Evolutionary conservation across 306 rosid genomes (phyloP).

Genomic region (Crataegus laevigata): DNA sequence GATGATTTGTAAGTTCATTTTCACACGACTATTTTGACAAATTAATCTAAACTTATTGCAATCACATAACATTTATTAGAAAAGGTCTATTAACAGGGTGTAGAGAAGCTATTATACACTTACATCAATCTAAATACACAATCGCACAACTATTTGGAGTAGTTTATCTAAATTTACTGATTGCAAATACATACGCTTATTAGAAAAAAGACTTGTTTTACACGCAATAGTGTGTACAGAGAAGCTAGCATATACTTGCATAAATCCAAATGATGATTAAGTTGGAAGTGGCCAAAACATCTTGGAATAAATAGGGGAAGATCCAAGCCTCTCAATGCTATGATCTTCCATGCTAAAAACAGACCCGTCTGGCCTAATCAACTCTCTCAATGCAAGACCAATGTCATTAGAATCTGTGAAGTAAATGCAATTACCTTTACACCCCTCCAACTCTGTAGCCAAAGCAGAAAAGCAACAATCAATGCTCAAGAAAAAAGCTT

Average conservation of each 20-base stretch:
- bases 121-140: too few species aligned
- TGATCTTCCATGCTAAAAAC: slow-evolving; percentile 32
- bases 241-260: not conserved
- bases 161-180: too few species aligned
- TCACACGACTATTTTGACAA: too few species aligned
- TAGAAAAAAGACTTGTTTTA: too few species aligned
- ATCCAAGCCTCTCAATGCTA: slow-evolving; percentile 14
- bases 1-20: too few species aligned
- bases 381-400: not conserved
- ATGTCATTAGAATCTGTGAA: slow-evolving; percentile 15
- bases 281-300: slow-evolving; percentile 19
- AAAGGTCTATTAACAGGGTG: too few species aligned
- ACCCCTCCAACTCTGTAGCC: slow-evolving; percentile 20
- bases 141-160: too few species aligned
- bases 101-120: too few species aligned
- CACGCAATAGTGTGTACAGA: too few species aligned
- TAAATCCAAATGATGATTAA: not conserved
- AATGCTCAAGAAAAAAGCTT: slow-evolving; percentile 17
- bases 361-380: slow-evolving; percentile 17
- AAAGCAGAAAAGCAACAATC: slow-evolving; percentile 26
- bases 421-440: slow-evolving; percentile 30
- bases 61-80: too few species aligned
- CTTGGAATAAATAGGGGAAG: slow-evolving; percentile 19
- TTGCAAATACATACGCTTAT: too few species aligned
- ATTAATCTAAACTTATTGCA: too few species aligned